phyloP scores from a whole-genome alignment of 768 basidiomycete species.

The Pleurotus tuber-regium region DNA sequence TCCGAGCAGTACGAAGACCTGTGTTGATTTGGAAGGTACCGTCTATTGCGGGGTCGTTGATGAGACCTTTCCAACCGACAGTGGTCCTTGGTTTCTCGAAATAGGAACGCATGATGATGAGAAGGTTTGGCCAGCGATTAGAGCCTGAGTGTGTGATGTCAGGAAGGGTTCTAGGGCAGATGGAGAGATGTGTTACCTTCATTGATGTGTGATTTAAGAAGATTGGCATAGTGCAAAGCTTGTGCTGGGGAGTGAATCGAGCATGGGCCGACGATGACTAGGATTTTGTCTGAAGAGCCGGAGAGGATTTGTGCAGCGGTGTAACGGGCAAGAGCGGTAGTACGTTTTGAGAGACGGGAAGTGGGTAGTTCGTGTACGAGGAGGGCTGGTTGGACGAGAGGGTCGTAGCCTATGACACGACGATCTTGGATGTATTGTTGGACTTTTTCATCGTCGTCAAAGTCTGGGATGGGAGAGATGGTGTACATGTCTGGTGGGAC shows the following conservation, averaged over 20 bases:
- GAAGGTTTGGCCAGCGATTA: slow-evolving; percentile 42
- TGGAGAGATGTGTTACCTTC: background rate
- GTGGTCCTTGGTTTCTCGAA: slow-evolving; percentile 97
- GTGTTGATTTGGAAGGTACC: slow-evolving; percentile 94
- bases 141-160: background rate
- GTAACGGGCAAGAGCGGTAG: slow-evolving; percentile 79
- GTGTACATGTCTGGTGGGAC: slow-evolving; percentile 47
- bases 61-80: slow-evolving; percentile 98
- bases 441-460: slow-evolving; percentile 60
- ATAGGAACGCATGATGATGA: slow-evolving; percentile 98
- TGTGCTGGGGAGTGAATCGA: slow-evolving; percentile 8
- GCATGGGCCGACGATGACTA: slow-evolving; percentile 9
- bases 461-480: slow-evolving; percentile 62
- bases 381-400: slow-evolving; percentile 91
- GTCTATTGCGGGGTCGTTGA: slow-evolving; percentile 96
- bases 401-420: slow-evolving; percentile 87
- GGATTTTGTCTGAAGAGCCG: background rate
- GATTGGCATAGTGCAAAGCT: slow-evolving; percentile 1
- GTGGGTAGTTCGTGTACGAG: slow-evolving; percentile 85
- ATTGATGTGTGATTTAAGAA: slow-evolving; percentile 4
- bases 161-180: background rate
- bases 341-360: slow-evolving; percentile 59
- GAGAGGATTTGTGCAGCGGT: slow-evolving; percentile 48
- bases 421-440: slow-evolving; percentile 78
- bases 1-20: slow-evolving; percentile 86